Base-by-base conservation (phyloP, 2,329 filamentous ascomycete species). In the Colletotrichum sp. region DNA sequence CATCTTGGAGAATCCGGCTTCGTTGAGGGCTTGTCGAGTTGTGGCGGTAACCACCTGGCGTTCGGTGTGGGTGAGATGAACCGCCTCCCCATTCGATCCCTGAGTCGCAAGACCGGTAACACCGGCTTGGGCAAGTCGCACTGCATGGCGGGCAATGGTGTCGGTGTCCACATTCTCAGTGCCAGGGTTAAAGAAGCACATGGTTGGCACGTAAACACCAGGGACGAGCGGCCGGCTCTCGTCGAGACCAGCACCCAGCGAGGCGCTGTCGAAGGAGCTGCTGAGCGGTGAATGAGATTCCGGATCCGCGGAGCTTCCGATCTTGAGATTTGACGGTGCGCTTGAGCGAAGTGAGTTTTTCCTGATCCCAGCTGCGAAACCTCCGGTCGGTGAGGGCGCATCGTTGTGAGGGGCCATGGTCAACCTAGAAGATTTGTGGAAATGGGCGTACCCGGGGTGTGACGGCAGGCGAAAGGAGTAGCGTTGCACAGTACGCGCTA, bases 41-140 rank as follows among this genome's bases (percentile, higher is more conserved):
- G 93, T 91, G 66, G 87, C 86, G 8, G 93, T 96, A 79, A 96
- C 91, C 67, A 91, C 85, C 64, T 90, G 89, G 75, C 94, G 91
- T 85, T 96, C 94, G 28, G 89, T 87, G 79, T 93, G 93, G 58
- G 92, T 92, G 38, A 96, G 89, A 81, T 96, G 94, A 15, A 96
- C 94, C 9, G 95, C 94, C 86, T 97, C 95, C 80, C 94, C 94
- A 81, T 96, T 96, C 81, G 93, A 95, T 62, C 94, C 94, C 83
- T 96, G 94, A 13, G 93, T 94, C 65, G 94, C 93, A 62, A 96
- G 88, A 24, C 94, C 94, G 18, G 93, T 90, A 56, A 96, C 91
- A 77, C 94, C 94, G 32, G 93, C 91, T 80, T 92, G 88, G 62
- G 94, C 94, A n/a, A 96, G 91, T 79, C 92, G 91, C 68, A 94